Percentiles rank a stretch among this genome's conserved stretches.
Conservation (phyloP, 1,284 basidiomycete genomes). For the Fomitopsis betulina region DNA sequence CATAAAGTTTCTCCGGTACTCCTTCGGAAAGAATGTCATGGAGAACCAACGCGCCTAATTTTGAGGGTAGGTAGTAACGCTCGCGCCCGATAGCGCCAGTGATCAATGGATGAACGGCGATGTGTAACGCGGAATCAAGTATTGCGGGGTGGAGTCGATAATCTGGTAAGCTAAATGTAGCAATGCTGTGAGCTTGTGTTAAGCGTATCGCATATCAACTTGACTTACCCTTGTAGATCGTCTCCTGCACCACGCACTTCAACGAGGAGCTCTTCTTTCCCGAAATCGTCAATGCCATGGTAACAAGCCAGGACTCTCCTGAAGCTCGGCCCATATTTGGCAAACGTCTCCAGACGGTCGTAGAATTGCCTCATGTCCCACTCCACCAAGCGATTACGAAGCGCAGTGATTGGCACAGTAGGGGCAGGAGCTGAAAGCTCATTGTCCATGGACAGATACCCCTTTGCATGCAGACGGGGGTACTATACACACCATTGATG, state of each 20-base stretch:
- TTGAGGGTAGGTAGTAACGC: slow-evolving; percentile 26
- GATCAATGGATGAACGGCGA: slow-evolving; percentile 21
- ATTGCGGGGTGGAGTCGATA: slow-evolving; percentile 33
- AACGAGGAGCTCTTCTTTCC: too few relatives aligned
- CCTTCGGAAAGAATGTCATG: too few relatives aligned
- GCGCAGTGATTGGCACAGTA: too few relatives aligned
- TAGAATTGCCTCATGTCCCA: not conserved
- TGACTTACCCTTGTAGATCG: slow-evolving; percentile 2
- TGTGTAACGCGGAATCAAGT: slow-evolving; percentile 30
- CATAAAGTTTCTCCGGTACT: too few relatives aligned
- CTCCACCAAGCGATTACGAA: slow-evolving; percentile 8
- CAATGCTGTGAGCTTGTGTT: too few relatives aligned
- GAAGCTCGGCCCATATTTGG: slow-evolving; percentile 14
- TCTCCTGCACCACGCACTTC: slow-evolving; percentile 7
- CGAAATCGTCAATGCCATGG: not conserved
- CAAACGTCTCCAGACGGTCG: slow-evolving; percentile 1
- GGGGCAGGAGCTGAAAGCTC: slow-evolving; percentile 10
- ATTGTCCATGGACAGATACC: not conserved
- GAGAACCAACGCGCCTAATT: too few relatives aligned
- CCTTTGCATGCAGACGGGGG: not conserved
- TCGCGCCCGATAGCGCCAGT: slow-evolving; percentile 17
- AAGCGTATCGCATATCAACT: not conserved
- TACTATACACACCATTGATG: not conserved
- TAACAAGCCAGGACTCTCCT: slow-evolving; percentile 5
- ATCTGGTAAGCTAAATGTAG: too few relatives aligned